Evolutionary conservation across 1,284 basidiomycete species (phyloP).

Genomic region (Tilletia horrida): DNA sequence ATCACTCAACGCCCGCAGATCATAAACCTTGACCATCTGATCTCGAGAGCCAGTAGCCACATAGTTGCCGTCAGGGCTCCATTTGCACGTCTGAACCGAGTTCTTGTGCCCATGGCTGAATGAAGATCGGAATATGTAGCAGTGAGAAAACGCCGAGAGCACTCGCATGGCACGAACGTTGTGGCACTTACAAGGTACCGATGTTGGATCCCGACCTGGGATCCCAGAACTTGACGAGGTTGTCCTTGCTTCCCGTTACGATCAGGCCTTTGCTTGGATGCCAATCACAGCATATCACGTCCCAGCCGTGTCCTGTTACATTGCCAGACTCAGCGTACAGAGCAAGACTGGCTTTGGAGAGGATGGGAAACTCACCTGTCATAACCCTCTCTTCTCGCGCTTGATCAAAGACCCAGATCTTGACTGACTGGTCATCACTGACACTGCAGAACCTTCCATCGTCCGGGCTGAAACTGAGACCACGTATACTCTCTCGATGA

Average conservation of each 20-base stretch:
- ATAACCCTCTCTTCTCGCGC: slow-evolving; percentile 68
- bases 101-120: slow-evolving; percentile 83
- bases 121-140: neutral
- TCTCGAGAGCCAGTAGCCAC: slow-evolving; percentile 92
- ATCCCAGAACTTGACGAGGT: slow-evolving; percentile 99
- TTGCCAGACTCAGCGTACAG: slow-evolving; percentile 60
- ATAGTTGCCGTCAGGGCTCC: slow-evolving; percentile 81
- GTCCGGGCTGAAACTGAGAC: slow-evolving; percentile 84
- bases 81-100: slow-evolving; percentile 84
- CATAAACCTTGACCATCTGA: slow-evolving; percentile 91
- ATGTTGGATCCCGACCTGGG: slow-evolving; percentile 59
- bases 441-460: slow-evolving; percentile 88
- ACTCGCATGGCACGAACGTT: too few relatives aligned
- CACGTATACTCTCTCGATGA: slow-evolving; percentile 71
- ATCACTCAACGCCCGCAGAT: slow-evolving; percentile 96
- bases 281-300: slow-evolving; percentile 97
- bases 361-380: slow-evolving; percentile 15
- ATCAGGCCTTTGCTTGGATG: slow-evolving; percentile 92
- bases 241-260: slow-evolving; percentile 92
- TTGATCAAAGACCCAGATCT: slow-evolving; percentile 92
- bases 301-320: slow-evolving; percentile 83
- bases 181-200: slow-evolving; percentile 23
- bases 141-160: neutral
- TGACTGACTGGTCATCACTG: slow-evolving; percentile 87
- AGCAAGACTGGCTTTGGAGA: slow-evolving; percentile 61